Percentiles rank a stretch among this genome's conserved stretches.
Conservation (phyloP, 352 stramenopile genomes). For the Phytophthora brassicae region DNA sequence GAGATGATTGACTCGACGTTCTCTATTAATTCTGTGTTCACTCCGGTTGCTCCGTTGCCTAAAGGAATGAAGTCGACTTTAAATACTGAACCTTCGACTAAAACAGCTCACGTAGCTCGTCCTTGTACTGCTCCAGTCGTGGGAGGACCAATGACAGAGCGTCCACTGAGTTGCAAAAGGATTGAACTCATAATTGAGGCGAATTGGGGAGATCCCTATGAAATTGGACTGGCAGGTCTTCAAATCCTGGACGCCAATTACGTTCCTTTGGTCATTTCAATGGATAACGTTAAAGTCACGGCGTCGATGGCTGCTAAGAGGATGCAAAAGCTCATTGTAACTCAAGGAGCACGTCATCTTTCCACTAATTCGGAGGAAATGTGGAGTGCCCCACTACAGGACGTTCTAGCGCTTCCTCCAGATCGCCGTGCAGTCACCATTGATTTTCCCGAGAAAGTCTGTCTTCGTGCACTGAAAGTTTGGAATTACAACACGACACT, state of each 20-base stretch:
- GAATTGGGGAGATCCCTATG: constrained; percentile 75
- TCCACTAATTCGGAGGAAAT: constrained; percentile 55
- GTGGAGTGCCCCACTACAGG: constrained; percentile 57
- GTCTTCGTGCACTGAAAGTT: constrained; percentile 57
- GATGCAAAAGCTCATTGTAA: constrained; percentile 42
- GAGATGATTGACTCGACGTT: constrained; percentile 7
- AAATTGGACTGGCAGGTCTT: constrained; percentile 59
- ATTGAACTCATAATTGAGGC: constrained; percentile 61
- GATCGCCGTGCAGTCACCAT: constrained; percentile 45
- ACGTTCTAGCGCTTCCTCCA: constrained; percentile 39
- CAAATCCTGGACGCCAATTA: constrained; percentile 68
- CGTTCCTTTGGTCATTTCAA: constrained; percentile 33
- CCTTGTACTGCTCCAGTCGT: constrained; percentile 68
- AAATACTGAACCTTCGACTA: constrained; percentile 31
- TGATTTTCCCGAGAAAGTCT: constrained; percentile 48
- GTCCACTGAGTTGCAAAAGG: constrained; percentile 45
- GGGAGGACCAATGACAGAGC: constrained; percentile 41
- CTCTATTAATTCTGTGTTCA: constrained; percentile 16
- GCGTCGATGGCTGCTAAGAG: constrained; percentile 37
- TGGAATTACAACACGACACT: constrained; percentile 83
- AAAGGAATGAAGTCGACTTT: constrained; percentile 42
- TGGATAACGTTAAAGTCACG: constrained; percentile 32
- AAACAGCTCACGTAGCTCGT: constrained; percentile 19
- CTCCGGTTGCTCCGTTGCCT: constrained; percentile 42
- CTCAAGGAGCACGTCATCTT: constrained; percentile 47